Evolutionary conservation across 768 basidiomycete genomes (phyloP), one percentile per base, ranked within the genome.

Genomic region (Pleurotus sapidus): DNA sequence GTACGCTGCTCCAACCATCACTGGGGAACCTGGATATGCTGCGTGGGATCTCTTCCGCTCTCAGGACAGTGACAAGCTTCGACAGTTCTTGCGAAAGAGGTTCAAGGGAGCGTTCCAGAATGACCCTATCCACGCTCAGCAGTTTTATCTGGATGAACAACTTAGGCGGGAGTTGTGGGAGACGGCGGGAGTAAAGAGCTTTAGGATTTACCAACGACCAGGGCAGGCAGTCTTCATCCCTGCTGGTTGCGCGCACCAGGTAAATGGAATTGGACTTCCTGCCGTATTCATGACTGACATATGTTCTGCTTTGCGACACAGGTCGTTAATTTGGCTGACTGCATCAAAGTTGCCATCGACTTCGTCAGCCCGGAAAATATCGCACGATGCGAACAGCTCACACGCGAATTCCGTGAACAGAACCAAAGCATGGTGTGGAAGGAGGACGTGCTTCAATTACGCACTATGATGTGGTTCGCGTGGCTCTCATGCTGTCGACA

Each of bases 191-290:
- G 91, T 98, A 25, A 83, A 74, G 73, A 89, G 90, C 60, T 88
- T 86, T 73, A 75, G 94, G 55, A 80, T 98, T 17, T 95, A 94
- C 70, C 96, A 98, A 71, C 81, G 83, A 62, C 91, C 92, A 2
- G 94, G 94, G 17, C 91, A 98, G 66, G 95, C 93, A 0, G 87
- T 98, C 11, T 95, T 97, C 70, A 93, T 98, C 59, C 95, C 95
- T 12, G 95, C 95, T 3, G 95, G 93, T 20, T 94, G 90, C 69
- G 90, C 91, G 0, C 92, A 94, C 70, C 92, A 94, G 84, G 91
- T 90, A 54, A 54, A 81, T 59, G 23, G 14, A 39, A 34, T 34
- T 34, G 30, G 30, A 11, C 53, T 49, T 53, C 27, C 34, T 46
- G 30, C n/a, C 40, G 25, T 14, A 42, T 20, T 40, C 40, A 46